Base-by-base conservation (phyloP, 2,329 filamentous ascomycete species). In the Sclerotinia borealis region DNA sequence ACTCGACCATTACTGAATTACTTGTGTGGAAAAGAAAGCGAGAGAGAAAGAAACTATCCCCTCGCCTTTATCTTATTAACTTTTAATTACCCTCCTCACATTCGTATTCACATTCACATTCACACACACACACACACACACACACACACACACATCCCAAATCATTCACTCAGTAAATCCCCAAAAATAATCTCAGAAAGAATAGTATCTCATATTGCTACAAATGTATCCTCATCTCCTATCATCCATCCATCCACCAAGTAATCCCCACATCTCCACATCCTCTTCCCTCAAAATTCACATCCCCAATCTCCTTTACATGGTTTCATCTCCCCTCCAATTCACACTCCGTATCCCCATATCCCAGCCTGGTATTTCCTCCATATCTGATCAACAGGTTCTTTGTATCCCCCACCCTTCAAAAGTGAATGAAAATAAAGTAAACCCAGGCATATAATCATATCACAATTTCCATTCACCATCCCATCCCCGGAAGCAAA, bases 121-220 rank as follows among this genome's bases (percentile, higher is more conserved):
- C n/a, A n/a, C n/a, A n/a, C n/a, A n/a, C 2, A 6, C 22, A 47
- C 22, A 25, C 22, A 47, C 22, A 17, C 10, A 27, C 3, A 41
- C 27, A 11, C 11, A 10, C 9, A 13, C 31, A 17, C 19, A 39
- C 27, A 48, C 5, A 31, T 50, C 19, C 1, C 11, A 17, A 19
- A 15, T 19, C 4, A 47, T n/a, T 19, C 22, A 47, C 22, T 17
- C 22, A 50, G 19, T 17, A 36, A 22, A 36, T 1, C 15, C 25
- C n/a, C 19, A 34, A 25, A 13, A 22, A 36, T 13, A 27, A 25
- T 55, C 31, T 45, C 6, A 8, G 27, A 62, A 58, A 62, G 43
- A 62, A 62, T 58, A 11, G 41, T 45, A 56, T 51, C 39, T 58
- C 11, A 62, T 62, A 49, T 62, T 62, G 60, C 60, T 62, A 62